phyloP scores from a whole-genome alignment of 2,329 filamentous ascomycete genomes.

The Thermomyces lanuginosus region DNA sequence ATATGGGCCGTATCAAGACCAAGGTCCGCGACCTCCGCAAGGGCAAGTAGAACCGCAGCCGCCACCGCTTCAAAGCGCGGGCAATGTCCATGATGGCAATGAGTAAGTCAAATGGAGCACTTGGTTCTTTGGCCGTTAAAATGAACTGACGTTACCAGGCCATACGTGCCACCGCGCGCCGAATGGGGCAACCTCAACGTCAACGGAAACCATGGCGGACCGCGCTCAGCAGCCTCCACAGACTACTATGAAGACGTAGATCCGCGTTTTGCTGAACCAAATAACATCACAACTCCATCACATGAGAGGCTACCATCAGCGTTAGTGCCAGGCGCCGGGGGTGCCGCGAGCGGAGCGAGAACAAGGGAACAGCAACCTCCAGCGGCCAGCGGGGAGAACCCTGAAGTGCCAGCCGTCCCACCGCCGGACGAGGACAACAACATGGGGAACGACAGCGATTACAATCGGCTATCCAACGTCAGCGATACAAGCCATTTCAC shows the following conservation, averaged over 20 bases:
- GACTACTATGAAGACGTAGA: conserved; percentile 88
- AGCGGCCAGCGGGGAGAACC: no score
- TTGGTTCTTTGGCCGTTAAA: not conserved
- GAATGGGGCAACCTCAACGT: conserved; percentile 16
- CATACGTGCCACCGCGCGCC: conserved; percentile 33
- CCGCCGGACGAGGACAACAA: no score
- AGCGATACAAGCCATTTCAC: conserved; percentile 69
- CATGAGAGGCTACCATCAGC: no score
- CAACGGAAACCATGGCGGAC: not conserved
- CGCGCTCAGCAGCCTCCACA: conserved; percentile 11
- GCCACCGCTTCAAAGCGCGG: conserved; percentile 46
- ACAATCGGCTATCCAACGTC: conserved; percentile 46
- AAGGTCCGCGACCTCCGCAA: conserved; percentile 27
- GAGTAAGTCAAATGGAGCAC: conserved; percentile 43
- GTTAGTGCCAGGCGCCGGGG: no score
- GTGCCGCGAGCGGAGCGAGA: no score
- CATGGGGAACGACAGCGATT: conserved; percentile 48
- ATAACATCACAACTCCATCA: no score
- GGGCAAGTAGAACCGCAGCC: no score
- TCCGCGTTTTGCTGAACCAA: conserved; percentile 63
- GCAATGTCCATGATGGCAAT: conserved; percentile 60
- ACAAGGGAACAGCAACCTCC: no score
- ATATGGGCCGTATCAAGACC: no score
- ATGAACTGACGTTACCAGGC: conserved; percentile 10
- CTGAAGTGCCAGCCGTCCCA: no score